These are phyloP conservation scores for Sapria himalayana DNA, from an alignment of 345 rosid species.

Conservation along the genomic window DNA sequence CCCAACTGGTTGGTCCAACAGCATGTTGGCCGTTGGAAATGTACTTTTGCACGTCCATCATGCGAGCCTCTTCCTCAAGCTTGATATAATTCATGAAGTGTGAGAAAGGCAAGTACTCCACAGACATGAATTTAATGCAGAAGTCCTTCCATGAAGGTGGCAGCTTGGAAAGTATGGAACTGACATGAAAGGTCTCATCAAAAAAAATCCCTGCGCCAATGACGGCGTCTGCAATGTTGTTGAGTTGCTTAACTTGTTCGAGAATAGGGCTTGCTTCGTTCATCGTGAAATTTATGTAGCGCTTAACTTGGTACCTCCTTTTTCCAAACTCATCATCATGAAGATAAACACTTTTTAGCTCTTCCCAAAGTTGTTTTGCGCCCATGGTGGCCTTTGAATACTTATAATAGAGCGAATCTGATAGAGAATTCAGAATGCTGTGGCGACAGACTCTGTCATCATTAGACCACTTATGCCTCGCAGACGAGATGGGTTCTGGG, in stretches of 20 bases:
- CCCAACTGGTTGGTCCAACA: slow-evolving; percentile 17
- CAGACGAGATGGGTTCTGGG: slow-evolving; percentile 21
- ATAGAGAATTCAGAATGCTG: slow-evolving; percentile 41
- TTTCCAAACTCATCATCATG: slow-evolving; percentile 41
- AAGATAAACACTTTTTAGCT: slow-evolving; percentile 44
- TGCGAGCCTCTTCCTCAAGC: slow-evolving; percentile 32
- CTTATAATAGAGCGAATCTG: slow-evolving; percentile 38
- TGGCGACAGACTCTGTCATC: slow-evolving; percentile 49
- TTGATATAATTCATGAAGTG: slow-evolving; percentile 34
- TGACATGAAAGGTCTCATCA: slow-evolving; percentile 61
- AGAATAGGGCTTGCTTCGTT: slow-evolving; percentile 32
- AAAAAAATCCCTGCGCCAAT: slow-evolving; percentile 35
- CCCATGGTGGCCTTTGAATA: slow-evolving; percentile 26
- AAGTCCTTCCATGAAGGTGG: slow-evolving; percentile 71
- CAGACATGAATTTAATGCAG: slow-evolving; percentile 28
- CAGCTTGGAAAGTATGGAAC: slow-evolving; percentile 49
- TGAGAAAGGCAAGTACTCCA: slow-evolving; percentile 31
- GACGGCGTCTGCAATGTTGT: slow-evolving; percentile 45
- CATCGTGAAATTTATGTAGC: slow-evolving; percentile 55
- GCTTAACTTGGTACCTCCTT: slow-evolving; percentile 46
- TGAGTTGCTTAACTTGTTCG: slow-evolving; percentile 46
- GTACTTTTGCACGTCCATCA: slow-evolving; percentile 10
- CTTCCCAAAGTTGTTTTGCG: slow-evolving; percentile 77
- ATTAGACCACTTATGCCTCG: slow-evolving; percentile 28
- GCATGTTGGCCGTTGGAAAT: slow-evolving; percentile 12